Evolutionary conservation across 2,329 filamentous ascomycete species (phyloP).

Genomic region (Epichloe typhina): DNA sequence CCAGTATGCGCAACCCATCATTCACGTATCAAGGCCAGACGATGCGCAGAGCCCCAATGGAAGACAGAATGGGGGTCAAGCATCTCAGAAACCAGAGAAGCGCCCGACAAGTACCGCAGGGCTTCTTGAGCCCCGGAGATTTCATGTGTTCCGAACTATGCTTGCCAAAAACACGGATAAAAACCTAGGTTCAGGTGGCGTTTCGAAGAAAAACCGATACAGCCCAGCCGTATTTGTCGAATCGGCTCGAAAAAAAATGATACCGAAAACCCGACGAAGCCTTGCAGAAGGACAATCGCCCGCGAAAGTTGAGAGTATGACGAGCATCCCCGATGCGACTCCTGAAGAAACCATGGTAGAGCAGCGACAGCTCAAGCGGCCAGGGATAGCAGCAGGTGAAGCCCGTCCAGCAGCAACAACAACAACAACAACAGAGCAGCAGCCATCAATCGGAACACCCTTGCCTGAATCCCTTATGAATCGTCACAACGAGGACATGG

Average conservation of each 20-base stretch:
- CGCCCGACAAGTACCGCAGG: background rate
- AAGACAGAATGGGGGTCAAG: slow-evolving; percentile 6
- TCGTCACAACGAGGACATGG: slow-evolving; percentile 30
- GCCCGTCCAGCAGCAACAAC: slow-evolving; percentile 3
- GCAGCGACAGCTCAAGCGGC: slow-evolving; percentile 21
- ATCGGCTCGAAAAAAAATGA: slow-evolving; percentile 27
- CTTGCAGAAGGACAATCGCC: slow-evolving; percentile 9
- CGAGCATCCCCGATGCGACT: background rate
- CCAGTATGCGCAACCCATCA: slow-evolving; percentile 23
- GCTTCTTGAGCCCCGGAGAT: slow-evolving; percentile 32
- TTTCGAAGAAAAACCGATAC: slow-evolving; percentile 28
- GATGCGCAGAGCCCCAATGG: slow-evolving; percentile 12
- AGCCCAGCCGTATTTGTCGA: slow-evolving; percentile 43
- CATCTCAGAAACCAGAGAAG: background rate
- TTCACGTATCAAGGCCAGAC: slow-evolving; percentile 33
- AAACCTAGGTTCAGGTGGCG: slow-evolving; percentile 13
- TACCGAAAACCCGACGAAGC: slow-evolving; percentile 9
- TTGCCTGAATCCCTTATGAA: slow-evolving; percentile 21
- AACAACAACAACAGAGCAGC: slow-evolving; percentile 3
- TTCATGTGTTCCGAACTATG: slow-evolving; percentile 40
- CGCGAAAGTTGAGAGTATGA: background rate
- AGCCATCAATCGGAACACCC: slow-evolving; percentile 12
- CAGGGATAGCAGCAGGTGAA: slow-evolving; percentile 15
- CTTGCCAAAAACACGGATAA: slow-evolving; percentile 19
- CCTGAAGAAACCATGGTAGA: slow-evolving; percentile 7